These are phyloP conservation scores for Aspergillus neoniger DNA, from an alignment of 2,329 filamentous ascomycete genomes.

Conservation along the genomic window DNA sequence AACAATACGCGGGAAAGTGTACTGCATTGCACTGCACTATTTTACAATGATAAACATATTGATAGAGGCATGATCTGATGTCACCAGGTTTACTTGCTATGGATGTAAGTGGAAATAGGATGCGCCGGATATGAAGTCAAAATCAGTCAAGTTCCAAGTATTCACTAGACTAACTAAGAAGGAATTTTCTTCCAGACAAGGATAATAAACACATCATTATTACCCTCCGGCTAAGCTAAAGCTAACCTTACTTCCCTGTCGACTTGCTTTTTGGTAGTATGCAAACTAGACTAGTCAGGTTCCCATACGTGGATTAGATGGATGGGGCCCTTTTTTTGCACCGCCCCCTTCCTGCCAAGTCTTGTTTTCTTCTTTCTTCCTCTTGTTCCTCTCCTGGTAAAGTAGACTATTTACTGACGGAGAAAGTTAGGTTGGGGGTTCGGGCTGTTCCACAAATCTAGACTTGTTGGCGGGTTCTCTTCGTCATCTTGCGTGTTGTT, in stretches of 20 bases:
- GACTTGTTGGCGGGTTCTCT: not conserved
- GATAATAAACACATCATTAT: not conserved
- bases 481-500: not conserved
- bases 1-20: not conserved
- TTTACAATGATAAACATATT: not conserved
- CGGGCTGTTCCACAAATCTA: not conserved
- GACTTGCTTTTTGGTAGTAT: too few relatives aligned
- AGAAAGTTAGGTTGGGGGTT: not conserved
- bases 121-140: not conserved
- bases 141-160: not conserved
- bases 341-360: conserved; percentile 12
- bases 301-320: conserved; percentile 2
- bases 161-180: not conserved
- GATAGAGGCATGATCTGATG: not conserved
- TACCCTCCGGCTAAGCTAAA: too few relatives aligned
- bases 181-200: not conserved
- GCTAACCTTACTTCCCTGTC: conserved; percentile 2
- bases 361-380: not conserved
- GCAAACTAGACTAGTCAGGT: conserved; percentile 1
- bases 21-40: too few relatives aligned
- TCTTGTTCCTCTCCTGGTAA: not conserved
- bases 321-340: conserved; percentile 10
- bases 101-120: not conserved
- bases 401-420: too few relatives aligned
- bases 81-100: not conserved